These are phyloP conservation scores for Myxozyma geophila DNA, from an alignment of 805 yeast genomes.

Conservation along the genomic window DNA sequence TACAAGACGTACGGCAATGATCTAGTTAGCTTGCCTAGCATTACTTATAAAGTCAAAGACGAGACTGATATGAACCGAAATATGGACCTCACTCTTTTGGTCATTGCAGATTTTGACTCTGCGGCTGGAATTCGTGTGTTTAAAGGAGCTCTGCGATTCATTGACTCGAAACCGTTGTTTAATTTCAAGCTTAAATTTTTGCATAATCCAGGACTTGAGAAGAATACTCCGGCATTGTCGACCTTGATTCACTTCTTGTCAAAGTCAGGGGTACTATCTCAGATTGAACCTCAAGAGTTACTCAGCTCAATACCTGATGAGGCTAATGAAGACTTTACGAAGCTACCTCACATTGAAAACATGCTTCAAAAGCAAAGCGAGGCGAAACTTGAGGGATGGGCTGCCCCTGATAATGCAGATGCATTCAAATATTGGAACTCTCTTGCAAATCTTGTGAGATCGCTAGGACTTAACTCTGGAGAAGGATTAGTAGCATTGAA, in stretches of 20 bases:
- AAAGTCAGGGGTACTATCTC: constrained; percentile 3
- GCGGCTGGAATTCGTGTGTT: constrained; percentile 20
- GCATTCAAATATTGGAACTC: constrained; percentile 32
- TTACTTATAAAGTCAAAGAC: constrained; percentile 11
- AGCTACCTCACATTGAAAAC: constrained; percentile 23
- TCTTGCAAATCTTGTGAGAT: neutral
- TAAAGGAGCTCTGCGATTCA: constrained; percentile 13
- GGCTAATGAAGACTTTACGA: constrained; percentile 20
- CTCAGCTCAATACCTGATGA: constrained; percentile 8
- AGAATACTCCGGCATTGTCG: constrained; percentile 24
- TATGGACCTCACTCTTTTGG: constrained; percentile 19
- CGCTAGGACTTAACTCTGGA: constrained; percentile 9
- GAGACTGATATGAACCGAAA: constrained; percentile 6
- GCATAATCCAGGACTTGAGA: constrained; percentile 30
- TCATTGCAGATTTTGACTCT: constrained; percentile 32
- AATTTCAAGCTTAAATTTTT: constrained; percentile 20
- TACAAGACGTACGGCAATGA: neutral
- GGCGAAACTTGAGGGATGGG: constrained; percentile 31
- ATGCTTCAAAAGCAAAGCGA: constrained; percentile 3
- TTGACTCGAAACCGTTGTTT: neutral
- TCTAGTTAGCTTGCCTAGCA: constrained; percentile 28
- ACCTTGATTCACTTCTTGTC: constrained; percentile 27
- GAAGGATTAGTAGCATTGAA: constrained; percentile 14
- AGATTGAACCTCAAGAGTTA: constrained; percentile 16
- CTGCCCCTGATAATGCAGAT: constrained; percentile 26